Conservation (phyloP, 2,329 filamentous ascomycete species). For the Catunica adiposa region DNA sequence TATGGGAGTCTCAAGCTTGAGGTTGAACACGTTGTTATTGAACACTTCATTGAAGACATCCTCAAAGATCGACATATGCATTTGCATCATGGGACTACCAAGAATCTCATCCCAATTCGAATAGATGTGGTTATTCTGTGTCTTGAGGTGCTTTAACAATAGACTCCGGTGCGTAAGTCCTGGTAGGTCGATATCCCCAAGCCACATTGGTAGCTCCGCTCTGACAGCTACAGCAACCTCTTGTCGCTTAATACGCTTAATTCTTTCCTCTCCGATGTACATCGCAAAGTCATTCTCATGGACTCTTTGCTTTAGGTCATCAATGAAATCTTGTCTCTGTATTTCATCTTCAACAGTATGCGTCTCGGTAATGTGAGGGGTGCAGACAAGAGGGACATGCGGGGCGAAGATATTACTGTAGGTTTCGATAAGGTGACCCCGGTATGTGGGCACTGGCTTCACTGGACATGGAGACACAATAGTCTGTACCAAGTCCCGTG, state of each 20-base stretch:
- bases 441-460: conserved; percentile 38
- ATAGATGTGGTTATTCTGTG: neutral
- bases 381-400: conserved; percentile 43
- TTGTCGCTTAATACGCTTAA: conserved; percentile 9
- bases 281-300: conserved; percentile 7
- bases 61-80: conserved; percentile 25
- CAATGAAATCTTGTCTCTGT: conserved; percentile 7
- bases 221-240: conserved; percentile 9
- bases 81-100: neutral
- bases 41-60: conserved; percentile 43
- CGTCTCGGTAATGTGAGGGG: conserved; percentile 41
- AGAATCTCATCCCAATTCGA: conserved; percentile 6
- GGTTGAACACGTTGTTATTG: conserved; percentile 17
- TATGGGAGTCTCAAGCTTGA: conserved; percentile 20
- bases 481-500: conserved; percentile 17
- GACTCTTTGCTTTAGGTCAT: conserved; percentile 11
- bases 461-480: conserved; percentile 33
- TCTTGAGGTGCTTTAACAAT: conserved; percentile 6
- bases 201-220: conserved; percentile 28
- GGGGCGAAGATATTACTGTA: conserved; percentile 42
- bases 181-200: conserved; percentile 33
- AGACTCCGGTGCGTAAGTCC: conserved; percentile 4
- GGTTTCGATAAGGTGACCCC: conserved; percentile 44
- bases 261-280: conserved; percentile 12
- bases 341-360: conserved; percentile 32